Conservation (phyloP, 2,329 filamentous ascomycete species). For the Cladosporium sp. region DNA sequence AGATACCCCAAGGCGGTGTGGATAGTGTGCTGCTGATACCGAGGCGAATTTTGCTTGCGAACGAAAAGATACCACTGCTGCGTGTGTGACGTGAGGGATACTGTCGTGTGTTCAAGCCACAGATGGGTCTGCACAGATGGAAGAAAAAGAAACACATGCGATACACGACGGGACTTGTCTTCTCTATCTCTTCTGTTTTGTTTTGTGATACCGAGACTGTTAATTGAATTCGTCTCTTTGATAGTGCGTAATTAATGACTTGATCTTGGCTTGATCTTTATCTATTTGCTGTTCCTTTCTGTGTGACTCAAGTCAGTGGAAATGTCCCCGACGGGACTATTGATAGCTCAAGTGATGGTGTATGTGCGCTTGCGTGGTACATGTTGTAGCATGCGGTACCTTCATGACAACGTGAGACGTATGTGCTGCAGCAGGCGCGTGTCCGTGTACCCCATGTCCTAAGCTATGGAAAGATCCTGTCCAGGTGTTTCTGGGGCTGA, state of each 20-base stretch:
- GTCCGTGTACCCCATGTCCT: too few relatives aligned
- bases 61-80: background rate
- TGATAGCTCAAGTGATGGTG: too few relatives aligned
- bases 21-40: background rate
- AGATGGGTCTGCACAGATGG: background rate
- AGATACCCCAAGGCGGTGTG: background rate
- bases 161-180: background rate
- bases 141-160: background rate
- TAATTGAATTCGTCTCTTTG: background rate
- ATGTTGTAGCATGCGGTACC: too few relatives aligned
- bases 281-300: background rate
- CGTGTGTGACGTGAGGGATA: too few relatives aligned
- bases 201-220: background rate
- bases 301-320: background rate
- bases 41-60: background rate
- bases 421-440: too few relatives aligned
- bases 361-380: too few relatives aligned
- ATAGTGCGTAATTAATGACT: conserved; percentile 1
- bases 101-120: too few relatives aligned
- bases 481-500: too few relatives aligned
- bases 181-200: background rate
- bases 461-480: too few relatives aligned
- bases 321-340: too few relatives aligned
- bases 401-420: too few relatives aligned
- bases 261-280: background rate